Conservation (phyloP, 2,329 filamentous ascomycete species). For the Pseudocercospora fijiensis region DNA sequence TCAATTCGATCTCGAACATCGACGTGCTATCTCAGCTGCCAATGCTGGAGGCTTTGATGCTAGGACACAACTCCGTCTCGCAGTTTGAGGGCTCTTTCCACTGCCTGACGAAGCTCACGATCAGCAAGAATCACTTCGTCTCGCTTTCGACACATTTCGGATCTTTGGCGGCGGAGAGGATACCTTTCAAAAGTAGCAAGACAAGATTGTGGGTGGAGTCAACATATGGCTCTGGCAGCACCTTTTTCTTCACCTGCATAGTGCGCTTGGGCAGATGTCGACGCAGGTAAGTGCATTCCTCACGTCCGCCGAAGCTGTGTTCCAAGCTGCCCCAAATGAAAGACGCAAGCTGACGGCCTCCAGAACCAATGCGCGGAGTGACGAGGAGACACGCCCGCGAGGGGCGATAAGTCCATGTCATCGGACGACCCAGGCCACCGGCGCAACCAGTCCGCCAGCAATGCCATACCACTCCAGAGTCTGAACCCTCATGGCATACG, state of each 20-base stretch:
- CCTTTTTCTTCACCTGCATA: constrained; percentile 94
- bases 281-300: background rate
- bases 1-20: constrained; percentile 85
- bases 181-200: background rate
- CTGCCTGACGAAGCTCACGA: constrained; percentile 33
- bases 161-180: background rate
- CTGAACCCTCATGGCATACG: constrained; percentile 35
- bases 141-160: too few species aligned
- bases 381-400: constrained; percentile 5
- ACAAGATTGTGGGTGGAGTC: constrained; percentile 81
- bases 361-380: constrained; percentile 3
- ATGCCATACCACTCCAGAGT: constrained; percentile 68
- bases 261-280: constrained; percentile 69
- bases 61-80: constrained; percentile 90
- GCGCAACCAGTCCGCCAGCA: constrained; percentile 48
- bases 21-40: constrained; percentile 82
- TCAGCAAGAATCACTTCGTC: too few species aligned
- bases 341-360: background rate
- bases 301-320: background rate
- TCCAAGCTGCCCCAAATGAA: background rate
- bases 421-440: constrained; percentile 50
- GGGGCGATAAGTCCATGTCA: constrained; percentile 44
- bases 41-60: constrained; percentile 80
- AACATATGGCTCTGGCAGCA: constrained; percentile 84
- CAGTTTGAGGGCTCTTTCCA: constrained; percentile 88